Conservation (phyloP, 1,284 basidiomycete species). For the Trametes versicolor region DNA sequence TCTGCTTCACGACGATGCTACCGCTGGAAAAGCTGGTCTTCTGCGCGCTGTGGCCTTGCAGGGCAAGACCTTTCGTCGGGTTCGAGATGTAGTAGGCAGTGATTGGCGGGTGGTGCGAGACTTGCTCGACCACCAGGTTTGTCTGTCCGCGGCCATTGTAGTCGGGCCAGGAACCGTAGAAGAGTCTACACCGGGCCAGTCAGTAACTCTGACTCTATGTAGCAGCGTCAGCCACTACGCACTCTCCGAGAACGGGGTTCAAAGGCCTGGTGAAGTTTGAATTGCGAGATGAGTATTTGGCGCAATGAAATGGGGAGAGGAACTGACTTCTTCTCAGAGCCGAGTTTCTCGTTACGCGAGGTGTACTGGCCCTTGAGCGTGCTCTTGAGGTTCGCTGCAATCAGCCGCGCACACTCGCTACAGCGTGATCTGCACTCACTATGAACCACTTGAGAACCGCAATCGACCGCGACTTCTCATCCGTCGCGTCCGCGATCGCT, state of each 20-base stretch:
- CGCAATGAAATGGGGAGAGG: not conserved
- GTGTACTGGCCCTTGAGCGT: conserved; percentile 97
- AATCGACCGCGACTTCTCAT: conserved; percentile 76
- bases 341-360: conserved; percentile 91
- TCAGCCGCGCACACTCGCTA: not conserved
- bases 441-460: conserved; percentile 93
- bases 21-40: conserved; percentile 92
- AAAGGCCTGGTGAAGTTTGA: conserved; percentile 68
- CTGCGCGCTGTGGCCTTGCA: conserved; percentile 94
- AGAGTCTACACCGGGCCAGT: conserved; percentile 77
- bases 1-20: conserved; percentile 90
- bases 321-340: conserved; percentile 94
- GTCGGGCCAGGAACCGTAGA: conserved; percentile 94
- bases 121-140: conserved; percentile 93
- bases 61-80: conserved; percentile 78
- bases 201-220: no score
- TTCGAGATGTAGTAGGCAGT: conserved; percentile 91
- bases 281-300: not conserved
- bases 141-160: conserved; percentile 85
- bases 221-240: conserved; percentile 46
- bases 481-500: conserved; percentile 80
- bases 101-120: conserved; percentile 94
- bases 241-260: conserved; percentile 96
- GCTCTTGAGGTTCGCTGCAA: conserved; percentile 57
- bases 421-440: conserved; percentile 51